These are phyloP conservation scores for Podila minutissima DNA, from an alignment of 192 early-diverging fungal genomes.

Conservation along the genomic window DNA sequence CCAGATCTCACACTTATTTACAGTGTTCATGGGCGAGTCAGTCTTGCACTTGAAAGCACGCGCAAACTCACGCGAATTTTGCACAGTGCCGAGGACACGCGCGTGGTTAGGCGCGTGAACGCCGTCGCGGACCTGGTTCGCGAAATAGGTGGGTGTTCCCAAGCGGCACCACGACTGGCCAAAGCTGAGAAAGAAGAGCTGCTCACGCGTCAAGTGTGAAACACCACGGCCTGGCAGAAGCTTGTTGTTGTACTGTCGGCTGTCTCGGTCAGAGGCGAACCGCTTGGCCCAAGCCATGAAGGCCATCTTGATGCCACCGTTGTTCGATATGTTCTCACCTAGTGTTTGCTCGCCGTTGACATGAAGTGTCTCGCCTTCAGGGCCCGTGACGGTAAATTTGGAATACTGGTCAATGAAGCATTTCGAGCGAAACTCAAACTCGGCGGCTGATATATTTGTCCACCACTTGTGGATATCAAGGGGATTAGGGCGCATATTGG, in stretches of 20 bases:
- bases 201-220: conserved; percentile 53
- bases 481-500: not conserved
- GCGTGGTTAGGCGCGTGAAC: conserved; percentile 64
- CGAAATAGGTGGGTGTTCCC: conserved; percentile 15
- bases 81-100: conserved; percentile 70
- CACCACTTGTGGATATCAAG: conserved; percentile 60
- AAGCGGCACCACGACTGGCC: conserved; percentile 69
- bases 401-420: conserved; percentile 74
- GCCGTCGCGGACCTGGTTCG: conserved; percentile 54
- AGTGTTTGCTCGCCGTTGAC: conserved; percentile 63
- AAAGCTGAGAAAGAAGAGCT: conserved; percentile 73
- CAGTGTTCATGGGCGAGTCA: conserved; percentile 70
- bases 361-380: conserved; percentile 17
- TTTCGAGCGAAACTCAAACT: conserved; percentile 55
- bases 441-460: conserved; percentile 59
- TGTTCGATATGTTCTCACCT: conserved; percentile 71
- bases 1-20: conserved; percentile 50
- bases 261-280: not conserved
- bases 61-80: conserved; percentile 69
- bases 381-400: conserved; percentile 44
- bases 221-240: conserved; percentile 52
- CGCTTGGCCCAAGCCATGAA: not conserved
- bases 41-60: conserved; percentile 66
- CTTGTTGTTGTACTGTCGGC: not conserved
- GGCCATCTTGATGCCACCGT: conserved; percentile 53